phyloP scores from a whole-genome alignment of 306 rosid genomes.

The Pterocarpus macrocarpus region DNA sequence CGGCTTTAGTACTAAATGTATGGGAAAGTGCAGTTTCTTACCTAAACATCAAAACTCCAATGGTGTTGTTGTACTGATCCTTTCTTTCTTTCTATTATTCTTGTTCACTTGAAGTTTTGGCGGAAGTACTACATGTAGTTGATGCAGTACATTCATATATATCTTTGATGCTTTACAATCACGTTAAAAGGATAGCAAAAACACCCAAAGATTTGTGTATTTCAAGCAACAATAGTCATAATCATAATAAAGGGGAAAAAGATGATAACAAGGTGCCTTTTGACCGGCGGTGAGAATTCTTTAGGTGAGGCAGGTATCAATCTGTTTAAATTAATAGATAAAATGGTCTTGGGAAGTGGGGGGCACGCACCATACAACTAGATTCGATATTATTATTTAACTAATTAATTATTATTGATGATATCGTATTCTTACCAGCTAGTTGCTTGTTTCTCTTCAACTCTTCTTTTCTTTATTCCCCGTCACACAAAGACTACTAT shows the following conservation, averaged over 20 bases:
- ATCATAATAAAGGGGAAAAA: neutral
- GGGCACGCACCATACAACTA: slow-evolving; percentile 38
- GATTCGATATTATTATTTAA: slow-evolving; percentile 6
- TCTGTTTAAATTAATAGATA: neutral
- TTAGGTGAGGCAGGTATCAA: neutral
- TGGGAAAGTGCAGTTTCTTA: too few relatives aligned
- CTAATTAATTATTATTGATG: neutral
- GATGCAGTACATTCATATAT: too few relatives aligned
- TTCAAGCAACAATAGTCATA: slow-evolving; percentile 9
- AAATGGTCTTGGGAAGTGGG: slow-evolving; percentile 37
- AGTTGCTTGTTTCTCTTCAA: neutral
- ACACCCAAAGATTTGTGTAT: neutral
- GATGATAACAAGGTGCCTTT: neutral
- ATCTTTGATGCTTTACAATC: too few relatives aligned
- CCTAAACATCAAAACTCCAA: too few relatives aligned
- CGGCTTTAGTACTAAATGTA: too few relatives aligned
- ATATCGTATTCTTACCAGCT: neutral
- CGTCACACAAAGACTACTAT: neutral
- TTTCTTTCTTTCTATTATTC: too few relatives aligned
- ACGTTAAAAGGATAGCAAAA: too few relatives aligned
- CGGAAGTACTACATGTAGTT: too few relatives aligned
- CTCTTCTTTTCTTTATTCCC: neutral
- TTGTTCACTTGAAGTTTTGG: too few relatives aligned
- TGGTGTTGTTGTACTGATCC: too few relatives aligned
- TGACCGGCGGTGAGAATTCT: neutral